These are phyloP conservation scores for Neocucurbitaria cava DNA, from an alignment of 2,329 filamentous ascomycete species.

Conservation along the genomic window DNA sequence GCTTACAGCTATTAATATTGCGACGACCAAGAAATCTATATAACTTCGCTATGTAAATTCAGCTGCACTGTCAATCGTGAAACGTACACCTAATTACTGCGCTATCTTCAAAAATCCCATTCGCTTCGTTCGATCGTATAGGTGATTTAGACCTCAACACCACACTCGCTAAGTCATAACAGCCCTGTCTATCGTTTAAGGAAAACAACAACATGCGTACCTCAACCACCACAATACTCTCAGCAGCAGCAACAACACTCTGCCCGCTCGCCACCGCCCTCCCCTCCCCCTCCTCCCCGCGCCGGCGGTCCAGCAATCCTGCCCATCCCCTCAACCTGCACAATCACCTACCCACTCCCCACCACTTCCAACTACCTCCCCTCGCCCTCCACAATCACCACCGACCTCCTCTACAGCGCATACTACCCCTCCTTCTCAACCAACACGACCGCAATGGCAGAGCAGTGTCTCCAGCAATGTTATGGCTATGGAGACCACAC, in stretches of 20 bases:
- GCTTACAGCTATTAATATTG: constrained; percentile 7
- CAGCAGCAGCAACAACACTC: background rate
- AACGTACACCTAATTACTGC: too few relatives aligned
- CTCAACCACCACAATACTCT: constrained; percentile 2
- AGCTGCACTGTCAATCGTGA: too few relatives aligned
- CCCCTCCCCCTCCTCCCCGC: constrained; percentile 17
- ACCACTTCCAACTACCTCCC: constrained; percentile 34
- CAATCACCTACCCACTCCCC: constrained; percentile 40
- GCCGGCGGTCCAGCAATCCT: constrained; percentile 45
- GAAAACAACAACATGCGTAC: constrained; percentile 8
- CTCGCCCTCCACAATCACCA: constrained; percentile 12
- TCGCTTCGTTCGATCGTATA: background rate
- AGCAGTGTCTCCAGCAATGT: constrained; percentile 51
- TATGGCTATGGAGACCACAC: constrained; percentile 48
- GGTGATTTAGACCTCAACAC: background rate
- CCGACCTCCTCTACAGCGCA: constrained; percentile 34
- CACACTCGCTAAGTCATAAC: background rate
- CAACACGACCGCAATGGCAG: constrained; percentile 34
- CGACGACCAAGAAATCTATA: background rate
- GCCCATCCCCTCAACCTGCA: constrained; percentile 48
- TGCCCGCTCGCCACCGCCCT: constrained; percentile 9
- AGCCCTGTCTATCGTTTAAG: background rate
- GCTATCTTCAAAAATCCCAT: background rate
- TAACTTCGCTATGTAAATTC: background rate
- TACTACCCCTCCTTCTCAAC: constrained; percentile 43